Evolutionary conservation across 2,329 filamentous ascomycete genomes (phyloP).

Genomic region (Ophidiomyces ophidiicola): DNA sequence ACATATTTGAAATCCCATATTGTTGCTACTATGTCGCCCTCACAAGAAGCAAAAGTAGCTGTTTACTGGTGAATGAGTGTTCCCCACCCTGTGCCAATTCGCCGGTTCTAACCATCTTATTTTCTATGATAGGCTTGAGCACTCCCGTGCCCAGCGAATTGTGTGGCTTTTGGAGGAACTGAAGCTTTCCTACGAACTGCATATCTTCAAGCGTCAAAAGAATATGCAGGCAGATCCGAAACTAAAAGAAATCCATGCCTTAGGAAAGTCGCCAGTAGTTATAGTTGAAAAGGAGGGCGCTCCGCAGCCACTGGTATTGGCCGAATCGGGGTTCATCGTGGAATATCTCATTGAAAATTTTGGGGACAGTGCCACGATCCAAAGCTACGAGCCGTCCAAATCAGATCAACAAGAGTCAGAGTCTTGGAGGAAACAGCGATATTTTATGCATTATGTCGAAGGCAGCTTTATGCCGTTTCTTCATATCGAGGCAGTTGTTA

Average conservation of each 20-base stretch:
- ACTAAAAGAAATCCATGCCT: slow-evolving; percentile 64
- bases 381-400: slow-evolving; percentile 35
- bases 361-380: slow-evolving; percentile 25
- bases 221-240: slow-evolving; percentile 59
- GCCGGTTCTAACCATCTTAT: slow-evolving; percentile 4
- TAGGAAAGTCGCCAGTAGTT: slow-evolving; percentile 78
- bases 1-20: not conserved
- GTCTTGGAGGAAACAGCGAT: slow-evolving; percentile 49
- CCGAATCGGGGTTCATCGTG: slow-evolving; percentile 68
- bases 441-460: slow-evolving; percentile 74
- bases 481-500: slow-evolving; percentile 51
- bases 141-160: slow-evolving; percentile 70
- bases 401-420: slow-evolving; percentile 49
- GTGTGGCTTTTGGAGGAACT: slow-evolving; percentile 80
- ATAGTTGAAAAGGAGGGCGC: slow-evolving; percentile 44
- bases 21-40: not conserved
- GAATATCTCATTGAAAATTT: slow-evolving; percentile 70
- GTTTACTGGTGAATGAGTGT: slow-evolving; percentile 49
- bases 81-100: not conserved
- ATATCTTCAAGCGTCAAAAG: slow-evolving; percentile 58
- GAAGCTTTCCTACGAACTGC: slow-evolving; percentile 63
- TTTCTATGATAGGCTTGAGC: slow-evolving; percentile 54
- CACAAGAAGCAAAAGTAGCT: slow-evolving; percentile 43
- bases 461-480: slow-evolving; percentile 67
- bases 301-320: slow-evolving; percentile 49